phyloP scores from a whole-genome alignment of 441 rosid species.

The Pelargonium exstipulatum region DNA sequence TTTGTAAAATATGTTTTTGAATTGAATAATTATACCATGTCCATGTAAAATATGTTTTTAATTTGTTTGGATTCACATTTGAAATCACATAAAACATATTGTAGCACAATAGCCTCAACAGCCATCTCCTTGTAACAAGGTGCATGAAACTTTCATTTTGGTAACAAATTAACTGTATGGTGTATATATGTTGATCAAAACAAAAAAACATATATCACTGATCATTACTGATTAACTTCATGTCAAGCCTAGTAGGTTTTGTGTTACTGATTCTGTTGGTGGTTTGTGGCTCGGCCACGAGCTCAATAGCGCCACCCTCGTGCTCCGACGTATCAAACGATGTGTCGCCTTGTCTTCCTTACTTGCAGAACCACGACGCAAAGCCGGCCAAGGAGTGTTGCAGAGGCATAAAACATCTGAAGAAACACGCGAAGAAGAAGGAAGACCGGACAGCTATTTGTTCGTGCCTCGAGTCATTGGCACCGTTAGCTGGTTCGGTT shows the following conservation, averaged over 20 bases:
- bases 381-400: constrained; percentile 1
- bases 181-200: no score
- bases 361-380: not conserved
- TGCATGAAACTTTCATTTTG: not conserved
- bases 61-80: no score
- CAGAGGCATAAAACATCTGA: not conserved
- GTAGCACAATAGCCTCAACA: not conserved
- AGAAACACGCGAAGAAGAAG: constrained; percentile 4
- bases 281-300: not conserved
- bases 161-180: not conserved
- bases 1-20: not conserved
- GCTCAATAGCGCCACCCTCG: not conserved
- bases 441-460: constrained; percentile 5
- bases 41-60: no score
- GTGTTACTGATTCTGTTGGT: not conserved
- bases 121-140: not conserved
- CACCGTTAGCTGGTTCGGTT: not conserved
- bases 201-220: not conserved
- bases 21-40: not conserved
- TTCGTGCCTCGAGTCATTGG: not conserved
- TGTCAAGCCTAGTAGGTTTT: not conserved
- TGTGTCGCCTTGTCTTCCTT: not conserved
- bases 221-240: not conserved
- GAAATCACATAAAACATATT: no score
- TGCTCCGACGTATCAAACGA: not conserved